Conservation (phyloP, 768 basidiomycete species). For the Rhodocollybia butyracea region DNA sequence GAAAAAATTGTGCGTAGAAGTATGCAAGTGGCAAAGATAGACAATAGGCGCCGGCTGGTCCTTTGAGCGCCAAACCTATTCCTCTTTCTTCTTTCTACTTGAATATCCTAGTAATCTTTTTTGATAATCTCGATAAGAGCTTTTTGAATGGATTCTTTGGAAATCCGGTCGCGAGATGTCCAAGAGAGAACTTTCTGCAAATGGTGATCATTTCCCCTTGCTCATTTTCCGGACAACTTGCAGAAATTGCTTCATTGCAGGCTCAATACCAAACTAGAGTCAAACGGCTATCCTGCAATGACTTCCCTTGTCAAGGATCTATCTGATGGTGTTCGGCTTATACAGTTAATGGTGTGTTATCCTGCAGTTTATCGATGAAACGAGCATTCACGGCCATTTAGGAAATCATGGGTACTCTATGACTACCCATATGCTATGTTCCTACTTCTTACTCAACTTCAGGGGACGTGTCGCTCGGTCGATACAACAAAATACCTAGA, state of each 20-base stretch:
- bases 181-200: slow-evolving; percentile 89
- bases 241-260: slow-evolving; percentile 36
- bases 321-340: slow-evolving; percentile 91
- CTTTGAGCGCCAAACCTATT: neutral
- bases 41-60: too few species aligned
- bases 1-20: neutral
- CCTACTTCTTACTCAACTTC: neutral
- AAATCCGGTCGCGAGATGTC: slow-evolving; percentile 58
- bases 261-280: slow-evolving; percentile 94
- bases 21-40: neutral
- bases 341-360: slow-evolving; percentile 81
- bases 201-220: slow-evolving; percentile 49
- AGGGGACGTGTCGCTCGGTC: slow-evolving; percentile 92
- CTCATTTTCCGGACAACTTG: neutral
- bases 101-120: neutral
- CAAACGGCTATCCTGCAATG: slow-evolving; percentile 84
- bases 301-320: slow-evolving; percentile 85
- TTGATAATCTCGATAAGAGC: slow-evolving; percentile 4
- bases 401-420: slow-evolving; percentile 92
- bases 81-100: neutral
- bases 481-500: slow-evolving; percentile 85
- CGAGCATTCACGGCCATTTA: slow-evolving; percentile 26
- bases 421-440: slow-evolving; percentile 1
- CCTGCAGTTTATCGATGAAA: slow-evolving; percentile 3
- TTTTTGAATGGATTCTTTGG: slow-evolving; percentile 50